Evolutionary conservation across 139 green algal genomes (phyloP).

Genomic region (Axilococcus clingmanii): DNA sequence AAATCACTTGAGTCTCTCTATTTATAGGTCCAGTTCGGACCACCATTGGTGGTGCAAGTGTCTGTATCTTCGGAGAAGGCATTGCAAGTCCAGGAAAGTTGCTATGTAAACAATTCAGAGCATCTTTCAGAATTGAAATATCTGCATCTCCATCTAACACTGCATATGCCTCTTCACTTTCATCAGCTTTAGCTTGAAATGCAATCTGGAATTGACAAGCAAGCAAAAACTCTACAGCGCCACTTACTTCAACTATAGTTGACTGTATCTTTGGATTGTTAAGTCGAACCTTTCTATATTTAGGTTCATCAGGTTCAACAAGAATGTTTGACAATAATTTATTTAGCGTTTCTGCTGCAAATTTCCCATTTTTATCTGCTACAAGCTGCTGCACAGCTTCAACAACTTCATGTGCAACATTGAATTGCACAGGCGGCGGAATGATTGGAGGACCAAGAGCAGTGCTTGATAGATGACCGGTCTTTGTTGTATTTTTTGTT

Average conservation of each 20-base stretch:
- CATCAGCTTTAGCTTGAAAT: conserved; percentile 26
- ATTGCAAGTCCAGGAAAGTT: not conserved
- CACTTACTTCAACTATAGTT: conserved; percentile 25
- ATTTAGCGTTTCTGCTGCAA: conserved; percentile 3
- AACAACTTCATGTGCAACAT: no score
- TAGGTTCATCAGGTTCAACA: conserved; percentile 7
- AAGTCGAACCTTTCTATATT: conserved; percentile 20
- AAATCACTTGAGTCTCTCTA: conserved; percentile 28
- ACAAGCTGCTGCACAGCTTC: no score
- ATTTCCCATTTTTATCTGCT: not conserved
- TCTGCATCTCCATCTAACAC: conserved; percentile 41
- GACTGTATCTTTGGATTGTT: conserved; percentile 33
- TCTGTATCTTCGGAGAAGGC: not conserved
- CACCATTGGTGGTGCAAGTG: not conserved
- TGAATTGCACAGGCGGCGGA: not conserved
- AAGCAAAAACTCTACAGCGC: conserved; percentile 32
- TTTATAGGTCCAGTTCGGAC: not conserved
- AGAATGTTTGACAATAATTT: conserved; percentile 19
- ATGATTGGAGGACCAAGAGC: not conserved
- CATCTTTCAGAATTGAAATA: conserved; percentile 31
- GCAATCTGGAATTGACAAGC: conserved; percentile 35
- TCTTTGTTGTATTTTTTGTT: no score
- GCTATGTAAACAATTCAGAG: not conserved
- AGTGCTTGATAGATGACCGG: conserved; percentile 5
- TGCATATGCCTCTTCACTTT: conserved; percentile 41